Conservation (phyloP, 352 stramenopile genomes). For the Phytophthora fragariaefolia region DNA sequence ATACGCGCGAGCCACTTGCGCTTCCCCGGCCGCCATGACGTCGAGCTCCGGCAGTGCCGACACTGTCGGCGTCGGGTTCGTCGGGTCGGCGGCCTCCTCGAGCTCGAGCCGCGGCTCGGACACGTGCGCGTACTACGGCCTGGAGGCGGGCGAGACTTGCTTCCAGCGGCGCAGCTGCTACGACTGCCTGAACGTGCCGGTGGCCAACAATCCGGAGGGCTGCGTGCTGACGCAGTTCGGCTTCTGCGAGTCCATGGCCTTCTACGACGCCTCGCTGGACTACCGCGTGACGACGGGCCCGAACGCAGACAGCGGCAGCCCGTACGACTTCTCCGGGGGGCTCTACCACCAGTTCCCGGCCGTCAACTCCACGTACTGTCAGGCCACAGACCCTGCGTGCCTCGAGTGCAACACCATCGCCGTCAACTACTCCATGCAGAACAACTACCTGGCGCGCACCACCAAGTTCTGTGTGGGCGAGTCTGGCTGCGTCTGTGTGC, state of each 20-base stretch:
- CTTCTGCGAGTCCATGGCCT: slow-evolving; percentile 54
- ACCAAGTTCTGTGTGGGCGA: slow-evolving; percentile 58
- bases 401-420: slow-evolving; percentile 47
- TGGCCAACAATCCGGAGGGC: slow-evolving; percentile 43
- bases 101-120: slow-evolving; percentile 30
- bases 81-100: neutral
- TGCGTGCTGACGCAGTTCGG: slow-evolving; percentile 52
- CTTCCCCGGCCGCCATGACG: slow-evolving; percentile 9
- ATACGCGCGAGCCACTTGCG: neutral
- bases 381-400: slow-evolving; percentile 49
- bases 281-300: slow-evolving; percentile 41
- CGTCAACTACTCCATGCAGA: slow-evolving; percentile 40
- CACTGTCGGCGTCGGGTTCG: neutral
- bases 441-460: slow-evolving; percentile 51
- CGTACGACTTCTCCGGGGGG: slow-evolving; percentile 46
- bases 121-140: slow-evolving; percentile 56
- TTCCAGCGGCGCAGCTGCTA: slow-evolving; percentile 56
- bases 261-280: slow-evolving; percentile 50
- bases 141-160: slow-evolving; percentile 40
- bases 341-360: slow-evolving; percentile 58
- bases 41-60: slow-evolving; percentile 4
- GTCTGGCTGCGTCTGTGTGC: slow-evolving; percentile 56
- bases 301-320: slow-evolving; percentile 45
- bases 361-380: slow-evolving; percentile 59
- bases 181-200: slow-evolving; percentile 62